Evolutionary conservation across 805 yeast species (phyloP).

Genomic region (Suhomyces pyralidae): DNA sequence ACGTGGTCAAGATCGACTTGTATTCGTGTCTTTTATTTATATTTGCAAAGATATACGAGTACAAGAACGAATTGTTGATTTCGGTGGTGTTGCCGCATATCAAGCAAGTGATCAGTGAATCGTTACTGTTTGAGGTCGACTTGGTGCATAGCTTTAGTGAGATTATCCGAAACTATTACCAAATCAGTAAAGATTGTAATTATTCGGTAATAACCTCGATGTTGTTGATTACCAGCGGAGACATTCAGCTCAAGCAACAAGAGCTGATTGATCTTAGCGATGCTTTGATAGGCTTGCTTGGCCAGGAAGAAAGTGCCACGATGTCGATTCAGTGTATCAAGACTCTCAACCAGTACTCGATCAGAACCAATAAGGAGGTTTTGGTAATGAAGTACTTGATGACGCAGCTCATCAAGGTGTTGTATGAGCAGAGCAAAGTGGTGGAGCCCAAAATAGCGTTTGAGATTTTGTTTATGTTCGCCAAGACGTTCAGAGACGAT

Average conservation of each 20-base stretch:
- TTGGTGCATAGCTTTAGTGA: conserved; percentile 26
- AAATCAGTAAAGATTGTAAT: conserved; percentile 15
- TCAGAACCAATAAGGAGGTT: conserved; percentile 25
- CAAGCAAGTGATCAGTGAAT: conserved; percentile 30
- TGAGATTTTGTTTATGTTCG: conserved; percentile 49
- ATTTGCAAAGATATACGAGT: conserved; percentile 54
- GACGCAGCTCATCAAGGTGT: conserved; percentile 39
- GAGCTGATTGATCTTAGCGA: conserved; percentile 22
- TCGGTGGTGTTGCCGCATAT: conserved; percentile 49
- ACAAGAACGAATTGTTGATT: conserved; percentile 34
- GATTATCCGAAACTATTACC: conserved; percentile 18
- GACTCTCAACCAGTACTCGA: conserved; percentile 44
- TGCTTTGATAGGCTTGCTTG: conserved; percentile 23
- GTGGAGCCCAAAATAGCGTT: conserved; percentile 28
- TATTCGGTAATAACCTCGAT: conserved; percentile 33
- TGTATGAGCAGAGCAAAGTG: conserved; percentile 13
- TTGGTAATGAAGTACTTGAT: conserved; percentile 45
- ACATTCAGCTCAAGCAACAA: conserved; percentile 21
- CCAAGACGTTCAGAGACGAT: conserved; percentile 32
- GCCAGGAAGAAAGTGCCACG: conserved; percentile 19
- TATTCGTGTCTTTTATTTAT: conserved; percentile 66
- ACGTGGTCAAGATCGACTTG: conserved; percentile 65
- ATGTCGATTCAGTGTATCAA: conserved; percentile 56
- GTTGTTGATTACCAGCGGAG: conserved; percentile 35
- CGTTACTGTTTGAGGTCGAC: conserved; percentile 11